phyloP scores from a whole-genome alignment of 371 early-diverging fungal species.

The Basidiobolus meristosporus region DNA sequence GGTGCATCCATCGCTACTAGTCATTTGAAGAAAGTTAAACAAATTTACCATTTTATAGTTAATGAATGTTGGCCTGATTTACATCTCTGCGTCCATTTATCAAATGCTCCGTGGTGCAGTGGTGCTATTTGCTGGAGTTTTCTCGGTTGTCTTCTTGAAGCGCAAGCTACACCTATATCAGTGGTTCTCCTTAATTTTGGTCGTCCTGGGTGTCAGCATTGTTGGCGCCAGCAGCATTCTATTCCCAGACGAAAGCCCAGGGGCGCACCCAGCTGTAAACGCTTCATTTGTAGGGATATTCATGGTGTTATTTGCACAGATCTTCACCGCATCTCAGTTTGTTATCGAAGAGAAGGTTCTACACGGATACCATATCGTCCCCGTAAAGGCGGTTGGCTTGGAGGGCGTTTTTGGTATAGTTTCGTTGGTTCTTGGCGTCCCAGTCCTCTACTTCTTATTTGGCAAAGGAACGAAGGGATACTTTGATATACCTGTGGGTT shows the following conservation, averaged over 20 bases:
- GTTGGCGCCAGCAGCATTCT: conserved; percentile 63
- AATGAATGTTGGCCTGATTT: conserved; percentile 90
- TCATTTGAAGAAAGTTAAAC: background rate
- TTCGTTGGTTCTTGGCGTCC: conserved; percentile 44
- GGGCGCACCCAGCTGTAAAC: background rate
- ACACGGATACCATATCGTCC: conserved; percentile 47
- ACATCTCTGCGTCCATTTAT: conserved; percentile 82
- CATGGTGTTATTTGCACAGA: conserved; percentile 73
- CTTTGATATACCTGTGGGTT: conserved; percentile 65
- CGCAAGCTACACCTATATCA: conserved; percentile 54
- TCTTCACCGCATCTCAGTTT: conserved; percentile 84
- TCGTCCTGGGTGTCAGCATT: conserved; percentile 64
- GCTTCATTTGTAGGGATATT: conserved; percentile 44
- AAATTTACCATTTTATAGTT: conserved; percentile 11
- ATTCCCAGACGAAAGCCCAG: conserved; percentile 8
- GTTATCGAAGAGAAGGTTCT: conserved; percentile 89
- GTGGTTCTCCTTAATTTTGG: conserved; percentile 60
- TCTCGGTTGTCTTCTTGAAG: conserved; percentile 68
- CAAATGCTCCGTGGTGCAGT: conserved; percentile 93
- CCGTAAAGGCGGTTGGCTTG: conserved; percentile 78
- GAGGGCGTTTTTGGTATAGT: conserved; percentile 84
- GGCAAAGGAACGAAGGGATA: conserved; percentile 44
- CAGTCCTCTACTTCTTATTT: conserved; percentile 48
- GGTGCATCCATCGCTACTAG: conserved; percentile 2
- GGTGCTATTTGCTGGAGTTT: conserved; percentile 79